Conservation (phyloP, 768 basidiomycete genomes). For the Boletus sp. region DNA sequence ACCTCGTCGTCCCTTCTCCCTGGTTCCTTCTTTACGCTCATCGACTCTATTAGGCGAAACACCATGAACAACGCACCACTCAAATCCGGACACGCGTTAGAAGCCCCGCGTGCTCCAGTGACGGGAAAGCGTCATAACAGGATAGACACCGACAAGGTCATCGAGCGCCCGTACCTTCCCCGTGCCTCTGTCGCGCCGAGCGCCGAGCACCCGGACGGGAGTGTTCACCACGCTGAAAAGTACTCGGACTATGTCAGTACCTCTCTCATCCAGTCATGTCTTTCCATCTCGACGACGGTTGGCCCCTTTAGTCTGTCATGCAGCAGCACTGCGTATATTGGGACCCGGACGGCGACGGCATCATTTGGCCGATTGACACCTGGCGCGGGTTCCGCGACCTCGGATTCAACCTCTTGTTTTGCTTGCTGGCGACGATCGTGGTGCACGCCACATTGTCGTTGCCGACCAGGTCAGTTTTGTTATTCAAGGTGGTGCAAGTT, state of each 20-base stretch:
- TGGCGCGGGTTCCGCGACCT: conserved; percentile 41
- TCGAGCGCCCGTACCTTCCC: conserved; percentile 29
- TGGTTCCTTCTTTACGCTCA: conserved; percentile 19
- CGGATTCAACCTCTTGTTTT: conserved; percentile 40
- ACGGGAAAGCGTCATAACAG: conserved; percentile 21
- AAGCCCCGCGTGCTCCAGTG: conserved; percentile 20
- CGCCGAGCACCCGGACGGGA: conserved; percentile 23
- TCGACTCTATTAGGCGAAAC: conserved; percentile 19
- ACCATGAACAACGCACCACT: conserved; percentile 19
- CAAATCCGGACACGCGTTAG: conserved; percentile 17
- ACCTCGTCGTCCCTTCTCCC: conserved; percentile 13
- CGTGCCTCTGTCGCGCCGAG: conserved; percentile 31
- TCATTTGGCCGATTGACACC: conserved; percentile 46
- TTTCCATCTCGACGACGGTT: neutral
- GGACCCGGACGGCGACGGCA: conserved; percentile 40
- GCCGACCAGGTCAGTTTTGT: conserved; percentile 26
- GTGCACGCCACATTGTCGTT: conserved; percentile 38
- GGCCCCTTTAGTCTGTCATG: conserved; percentile 33
- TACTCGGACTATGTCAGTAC: conserved; percentile 22
- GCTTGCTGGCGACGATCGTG: conserved; percentile 33
- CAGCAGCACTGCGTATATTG: conserved; percentile 44
- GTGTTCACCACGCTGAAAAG: conserved; percentile 13
- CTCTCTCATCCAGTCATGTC: neutral
- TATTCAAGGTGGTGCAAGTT: neutral
- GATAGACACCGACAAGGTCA: conserved; percentile 25